Percentiles rank a stretch among this genome's conserved stretches.
phyloP scores from a whole-genome alignment of 192 early-diverging fungal genomes.

The Linnemannia elongata region DNA sequence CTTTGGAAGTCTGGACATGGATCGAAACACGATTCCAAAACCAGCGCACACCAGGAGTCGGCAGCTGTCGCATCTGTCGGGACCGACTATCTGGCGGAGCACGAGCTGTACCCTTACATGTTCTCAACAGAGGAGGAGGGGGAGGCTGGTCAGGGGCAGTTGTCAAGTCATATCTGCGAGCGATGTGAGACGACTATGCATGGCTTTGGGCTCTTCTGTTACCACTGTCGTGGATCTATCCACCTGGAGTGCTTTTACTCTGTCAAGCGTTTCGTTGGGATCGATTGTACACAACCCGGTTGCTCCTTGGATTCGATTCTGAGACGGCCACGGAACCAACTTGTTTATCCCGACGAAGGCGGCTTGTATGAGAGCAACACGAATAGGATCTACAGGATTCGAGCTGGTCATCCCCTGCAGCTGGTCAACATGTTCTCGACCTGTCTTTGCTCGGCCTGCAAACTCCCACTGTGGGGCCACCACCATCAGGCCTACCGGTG shows the following conservation, averaged over 20 bases:
- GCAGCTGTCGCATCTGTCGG: conserved; percentile 4
- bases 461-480: conserved; percentile 68
- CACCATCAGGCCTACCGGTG: conserved; percentile 70
- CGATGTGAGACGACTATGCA: conserved; percentile 45
- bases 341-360: conserved; percentile 28
- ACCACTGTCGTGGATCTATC: conserved; percentile 62
- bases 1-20: conserved; percentile 10
- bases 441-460: conserved; percentile 64
- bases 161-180: conserved; percentile 11
- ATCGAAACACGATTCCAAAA: neutral
- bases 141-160: neutral
- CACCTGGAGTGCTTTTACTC: conserved; percentile 67
- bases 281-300: conserved; percentile 27
- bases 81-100: conserved; percentile 36
- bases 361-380: conserved; percentile 4
- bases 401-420: conserved; percentile 63
- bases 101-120: conserved; percentile 52
- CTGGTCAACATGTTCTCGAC: conserved; percentile 69
- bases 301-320: conserved; percentile 27
- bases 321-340: conserved; percentile 22
- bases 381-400: conserved; percentile 13
- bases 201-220: conserved; percentile 67
- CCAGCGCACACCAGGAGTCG: neutral
- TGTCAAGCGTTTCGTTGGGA: conserved; percentile 34
- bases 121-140: conserved; percentile 15